These are phyloP conservation scores for Jackrogersella multiformis DNA, from an alignment of 495 filamentous ascomycete species.

Conservation along the genomic window DNA sequence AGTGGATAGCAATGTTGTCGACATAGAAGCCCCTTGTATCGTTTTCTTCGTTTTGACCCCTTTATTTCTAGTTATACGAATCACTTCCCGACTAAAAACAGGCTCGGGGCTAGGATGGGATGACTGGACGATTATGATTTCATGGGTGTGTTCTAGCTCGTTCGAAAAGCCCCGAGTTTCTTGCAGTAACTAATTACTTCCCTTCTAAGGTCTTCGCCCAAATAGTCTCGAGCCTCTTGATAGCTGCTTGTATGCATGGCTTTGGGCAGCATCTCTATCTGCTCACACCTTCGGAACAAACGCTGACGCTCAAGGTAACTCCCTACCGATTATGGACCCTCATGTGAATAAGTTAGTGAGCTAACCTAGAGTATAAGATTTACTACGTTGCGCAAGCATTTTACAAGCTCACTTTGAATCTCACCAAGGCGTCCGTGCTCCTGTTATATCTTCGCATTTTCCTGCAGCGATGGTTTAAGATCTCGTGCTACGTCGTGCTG, in stretches of 20 bases:
- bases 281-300: constrained; percentile 38
- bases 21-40: constrained; percentile 47
- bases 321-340: not conserved
- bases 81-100: constrained; percentile 45
- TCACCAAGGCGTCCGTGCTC: constrained; percentile 49
- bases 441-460: constrained; percentile 52
- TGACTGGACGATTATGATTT: constrained; percentile 48
- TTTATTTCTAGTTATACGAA: constrained; percentile 43
- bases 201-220: constrained; percentile 41
- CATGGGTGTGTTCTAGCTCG: constrained; percentile 39
- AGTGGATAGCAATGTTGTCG: constrained; percentile 42
- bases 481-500: constrained; percentile 39
- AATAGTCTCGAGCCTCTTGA: constrained; percentile 44
- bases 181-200: constrained; percentile 11
- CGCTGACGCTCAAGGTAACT: constrained; percentile 46
- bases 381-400: constrained; percentile 47
- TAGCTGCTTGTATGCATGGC: constrained; percentile 48
- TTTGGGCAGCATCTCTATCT: constrained; percentile 49
- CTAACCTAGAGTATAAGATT: constrained; percentile 26
- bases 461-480: constrained; percentile 43
- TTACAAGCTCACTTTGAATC: constrained; percentile 47
- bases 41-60: constrained; percentile 49
- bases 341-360: not conserved
- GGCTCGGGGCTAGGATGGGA: constrained; percentile 49
- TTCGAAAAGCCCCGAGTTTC: not conserved